Evolutionary conservation across 78 protist genomes (phyloP).

Genomic region (Dictyostelium discoideum): dicty_2.7 NC_007088.5:3412001-3412500

Average conservation of each 20-base stretch:
- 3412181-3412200: too few species aligned
- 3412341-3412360: conserved; percentile 26
- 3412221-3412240: not conserved
- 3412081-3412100: not conserved
- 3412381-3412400: not conserved
- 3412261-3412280: not conserved
- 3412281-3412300: conserved; percentile 17
- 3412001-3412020: not conserved
- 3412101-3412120: not conserved
- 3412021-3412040: not conserved
- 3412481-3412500: not conserved
- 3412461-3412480: not conserved
- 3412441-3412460: not conserved
- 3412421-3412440: too few species aligned
- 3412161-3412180: not conserved
- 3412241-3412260: not conserved
- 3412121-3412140: not conserved
- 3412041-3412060: not conserved
- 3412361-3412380: not conserved
- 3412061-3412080: not conserved
- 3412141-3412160: not conserved
- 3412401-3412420: too few species aligned
- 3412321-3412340: not conserved
- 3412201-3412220: too few species aligned
- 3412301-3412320: not conserved